These are phyloP conservation scores for Suillus subalutaceus DNA, from an alignment of 768 basidiomycete genomes.

Conservation along the genomic window DNA sequence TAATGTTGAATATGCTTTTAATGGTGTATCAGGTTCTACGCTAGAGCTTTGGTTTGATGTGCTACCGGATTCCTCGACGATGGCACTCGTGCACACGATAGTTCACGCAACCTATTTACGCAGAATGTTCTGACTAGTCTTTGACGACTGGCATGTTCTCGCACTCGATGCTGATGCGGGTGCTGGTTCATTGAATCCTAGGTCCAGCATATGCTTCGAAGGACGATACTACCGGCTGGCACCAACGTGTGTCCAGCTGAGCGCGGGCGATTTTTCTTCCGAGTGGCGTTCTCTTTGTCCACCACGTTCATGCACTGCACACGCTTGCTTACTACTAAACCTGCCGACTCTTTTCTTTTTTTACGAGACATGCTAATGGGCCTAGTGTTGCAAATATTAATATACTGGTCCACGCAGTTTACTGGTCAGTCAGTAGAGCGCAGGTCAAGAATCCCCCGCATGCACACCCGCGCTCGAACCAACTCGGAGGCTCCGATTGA, in stretches of 20 bases:
- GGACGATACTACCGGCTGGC: neutral
- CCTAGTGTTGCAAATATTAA: neutral
- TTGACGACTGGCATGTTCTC: neutral
- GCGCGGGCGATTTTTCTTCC: neutral
- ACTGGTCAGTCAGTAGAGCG: neutral
- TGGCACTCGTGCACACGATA: neutral
- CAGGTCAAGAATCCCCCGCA: neutral
- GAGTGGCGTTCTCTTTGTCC: neutral
- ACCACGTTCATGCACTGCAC: neutral
- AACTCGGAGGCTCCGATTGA: neutral
- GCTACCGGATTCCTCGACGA: neutral
- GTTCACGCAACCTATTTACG: no score
- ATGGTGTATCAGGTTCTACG: neutral
- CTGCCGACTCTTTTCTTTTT: neutral
- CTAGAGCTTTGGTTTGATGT: neutral
- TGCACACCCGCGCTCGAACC: neutral
- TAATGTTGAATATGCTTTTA: constrained; percentile 24
- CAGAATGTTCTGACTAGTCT: neutral
- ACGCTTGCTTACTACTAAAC: neutral
- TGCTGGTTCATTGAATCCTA: neutral
- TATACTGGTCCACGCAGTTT: neutral
- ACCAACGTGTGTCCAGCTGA: neutral
- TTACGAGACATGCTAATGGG: neutral
- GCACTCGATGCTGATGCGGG: neutral
- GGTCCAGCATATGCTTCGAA: neutral